phyloP scores from a whole-genome alignment of 2,329 filamentous ascomycete genomes.

The Dryadomyces quercivorus region DNA sequence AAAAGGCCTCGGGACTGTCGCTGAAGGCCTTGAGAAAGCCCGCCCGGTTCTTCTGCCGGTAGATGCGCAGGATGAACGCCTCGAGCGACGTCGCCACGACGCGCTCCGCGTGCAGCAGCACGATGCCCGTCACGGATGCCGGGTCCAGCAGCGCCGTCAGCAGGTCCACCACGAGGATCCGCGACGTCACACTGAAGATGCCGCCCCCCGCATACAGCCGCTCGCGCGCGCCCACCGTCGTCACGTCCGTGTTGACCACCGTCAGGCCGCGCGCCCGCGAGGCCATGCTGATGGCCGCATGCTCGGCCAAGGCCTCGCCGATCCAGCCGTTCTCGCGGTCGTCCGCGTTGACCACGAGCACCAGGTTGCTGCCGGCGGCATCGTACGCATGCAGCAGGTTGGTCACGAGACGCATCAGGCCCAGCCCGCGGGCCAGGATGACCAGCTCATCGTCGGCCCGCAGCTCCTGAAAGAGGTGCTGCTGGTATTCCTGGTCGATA shows the following conservation, averaged over 20 bases:
- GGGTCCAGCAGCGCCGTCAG: constrained; percentile 73
- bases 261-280: constrained; percentile 74
- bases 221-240: constrained; percentile 74
- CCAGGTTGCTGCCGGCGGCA: constrained; percentile 84
- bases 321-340: constrained; percentile 96
- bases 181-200: constrained; percentile 90
- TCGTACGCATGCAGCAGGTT: constrained; percentile 96
- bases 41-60: constrained; percentile 83
- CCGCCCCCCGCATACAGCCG: constrained; percentile 85
- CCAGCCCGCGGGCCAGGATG: constrained; percentile 80
- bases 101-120: constrained; percentile 81
- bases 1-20: constrained; percentile 84
- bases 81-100: constrained; percentile 79
- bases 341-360: constrained; percentile 79
- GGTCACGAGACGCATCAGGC: constrained; percentile 82
- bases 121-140: constrained; percentile 72
- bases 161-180: constrained; percentile 88
- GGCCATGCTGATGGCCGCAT: constrained; percentile 79
- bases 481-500: constrained; percentile 65
- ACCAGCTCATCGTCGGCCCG: constrained; percentile 88
- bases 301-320: constrained; percentile 88
- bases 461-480: constrained; percentile 85
- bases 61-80: constrained; percentile 89
- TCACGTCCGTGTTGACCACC: constrained; percentile 88
- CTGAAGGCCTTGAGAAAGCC: constrained; percentile 96